These are phyloP conservation scores for Retiboletus flavoniger DNA, from an alignment of 1,284 basidiomycete genomes.

Conservation along the genomic window DNA sequence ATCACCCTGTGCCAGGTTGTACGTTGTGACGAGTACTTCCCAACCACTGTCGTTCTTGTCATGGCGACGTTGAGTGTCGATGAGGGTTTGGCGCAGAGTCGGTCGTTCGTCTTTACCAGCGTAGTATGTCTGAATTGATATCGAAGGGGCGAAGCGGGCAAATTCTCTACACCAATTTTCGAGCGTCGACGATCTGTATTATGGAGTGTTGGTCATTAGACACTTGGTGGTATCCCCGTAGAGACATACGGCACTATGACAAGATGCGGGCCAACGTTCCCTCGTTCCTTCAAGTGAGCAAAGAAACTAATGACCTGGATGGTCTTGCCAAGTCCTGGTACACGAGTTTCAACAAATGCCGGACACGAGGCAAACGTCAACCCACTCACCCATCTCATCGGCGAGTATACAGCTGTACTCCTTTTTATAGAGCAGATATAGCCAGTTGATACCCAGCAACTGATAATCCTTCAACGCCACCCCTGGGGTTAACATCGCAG, in stretches of 20 bases:
- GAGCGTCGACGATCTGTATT: conserved; percentile 81
- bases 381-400: conserved; percentile 88
- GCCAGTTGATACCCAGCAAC: conserved; percentile 96
- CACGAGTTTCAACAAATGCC: not conserved
- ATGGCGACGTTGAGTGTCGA: conserved; percentile 52
- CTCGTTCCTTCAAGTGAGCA: conserved; percentile 80
- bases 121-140: conserved; percentile 92
- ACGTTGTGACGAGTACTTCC: conserved; percentile 96
- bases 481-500: conserved; percentile 63
- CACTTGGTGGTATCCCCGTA: conserved; percentile 40
- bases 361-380: conserved; percentile 1
- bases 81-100: conserved; percentile 67
- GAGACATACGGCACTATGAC: conserved; percentile 87
- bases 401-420: conserved; percentile 92
- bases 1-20: conserved; percentile 89
- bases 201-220: conserved; percentile 16
- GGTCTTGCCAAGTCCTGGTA: conserved; percentile 91
- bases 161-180: conserved; percentile 99
- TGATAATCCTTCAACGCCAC: conserved; percentile 96
- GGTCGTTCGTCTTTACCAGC: conserved; percentile 89
- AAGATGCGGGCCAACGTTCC: conserved; percentile 83
- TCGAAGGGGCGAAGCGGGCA: conserved; percentile 81
- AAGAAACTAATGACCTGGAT: conserved; percentile 98
- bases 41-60: conserved; percentile 59
- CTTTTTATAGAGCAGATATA: conserved; percentile 82